phyloP scores from a whole-genome alignment of 345 rosid species.

The Lepidium aucheri region DNA sequence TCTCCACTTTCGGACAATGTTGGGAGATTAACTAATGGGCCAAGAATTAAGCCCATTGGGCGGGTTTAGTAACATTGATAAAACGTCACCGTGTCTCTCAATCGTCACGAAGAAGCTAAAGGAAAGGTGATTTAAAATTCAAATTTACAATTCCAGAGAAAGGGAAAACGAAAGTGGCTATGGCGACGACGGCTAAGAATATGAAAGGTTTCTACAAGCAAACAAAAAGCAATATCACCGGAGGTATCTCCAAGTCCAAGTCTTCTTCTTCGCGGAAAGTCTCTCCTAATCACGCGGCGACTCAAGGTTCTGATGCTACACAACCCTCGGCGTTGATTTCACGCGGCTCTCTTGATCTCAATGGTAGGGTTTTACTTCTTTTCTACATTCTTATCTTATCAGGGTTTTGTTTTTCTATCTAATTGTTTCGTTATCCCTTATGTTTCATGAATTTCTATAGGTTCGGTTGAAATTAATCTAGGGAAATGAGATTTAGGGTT shows the following conservation, averaged over 20 bases:
- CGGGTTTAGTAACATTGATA: background rate
- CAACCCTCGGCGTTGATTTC: conserved; percentile 45
- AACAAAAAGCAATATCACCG: conserved; percentile 33
- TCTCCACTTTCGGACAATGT: too few species aligned
- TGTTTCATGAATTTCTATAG: background rate
- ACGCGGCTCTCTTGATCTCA: conserved; percentile 44
- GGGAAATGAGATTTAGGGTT: background rate
- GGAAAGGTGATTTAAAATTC: conserved; percentile 25
- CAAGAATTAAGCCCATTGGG: conserved; percentile 6
- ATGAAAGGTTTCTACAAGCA: conserved; percentile 63
- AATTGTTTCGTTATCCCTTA: background rate
- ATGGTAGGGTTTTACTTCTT: conserved; percentile 29
- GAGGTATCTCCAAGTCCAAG: conserved; percentile 34
- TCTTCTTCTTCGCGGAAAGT: conserved; percentile 26
- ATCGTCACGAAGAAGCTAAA: conserved; percentile 17
- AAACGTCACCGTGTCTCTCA: background rate
- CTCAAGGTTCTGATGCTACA: conserved; percentile 34
- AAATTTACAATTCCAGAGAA: conserved; percentile 23
- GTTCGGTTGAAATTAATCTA: background rate
- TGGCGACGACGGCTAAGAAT: conserved; percentile 45
- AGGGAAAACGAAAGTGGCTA: conserved; percentile 2
- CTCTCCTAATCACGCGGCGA: conserved; percentile 33
- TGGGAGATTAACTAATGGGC: background rate
- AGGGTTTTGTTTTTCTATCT: background rate
- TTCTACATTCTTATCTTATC: background rate